A percentile compares a stretch with the other conserved stretches of the same genome.
phyloP scores from a whole-genome alignment of 202 grass and related monocot species.

The Setaria italica region DNA sequence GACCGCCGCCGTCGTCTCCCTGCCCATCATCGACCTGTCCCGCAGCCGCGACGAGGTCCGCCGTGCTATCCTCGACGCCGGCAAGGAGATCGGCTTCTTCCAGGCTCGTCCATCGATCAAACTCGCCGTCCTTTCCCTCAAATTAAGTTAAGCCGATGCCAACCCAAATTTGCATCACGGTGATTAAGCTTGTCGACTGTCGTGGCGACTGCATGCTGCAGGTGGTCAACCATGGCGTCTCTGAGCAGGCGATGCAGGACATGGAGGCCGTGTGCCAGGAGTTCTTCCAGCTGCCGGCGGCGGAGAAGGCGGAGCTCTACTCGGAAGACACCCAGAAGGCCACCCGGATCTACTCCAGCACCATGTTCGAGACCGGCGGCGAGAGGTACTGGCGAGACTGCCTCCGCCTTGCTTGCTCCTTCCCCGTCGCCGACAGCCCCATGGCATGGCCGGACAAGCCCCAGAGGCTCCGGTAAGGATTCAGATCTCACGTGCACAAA shows the following conservation, averaged over 20 bases:
- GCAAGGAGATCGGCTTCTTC: too few relatives aligned
- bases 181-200: too few relatives aligned
- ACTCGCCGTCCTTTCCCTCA: too few relatives aligned
- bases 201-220: neutral
- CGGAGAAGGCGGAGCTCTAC: constrained; percentile 43
- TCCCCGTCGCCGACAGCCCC: constrained; percentile 45
- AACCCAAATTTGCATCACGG: too few relatives aligned
- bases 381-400: constrained; percentile 55
- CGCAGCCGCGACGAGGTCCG: too few relatives aligned
- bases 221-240: neutral
- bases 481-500: too few relatives aligned
- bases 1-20: too few relatives aligned
- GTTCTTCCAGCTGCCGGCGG: neutral
- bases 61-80: too few relatives aligned
- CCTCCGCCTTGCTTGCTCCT: constrained; percentile 44
- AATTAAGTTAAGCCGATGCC: too few relatives aligned
- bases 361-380: constrained; percentile 40
- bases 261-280: neutral
- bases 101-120: too few relatives aligned
- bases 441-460: constrained; percentile 60
- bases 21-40: too few relatives aligned
- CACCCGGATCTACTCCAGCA: constrained; percentile 47
- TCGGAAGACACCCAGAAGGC: constrained; percentile 42
- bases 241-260: neutral
- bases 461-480: neutral